phyloP scores from a whole-genome alignment of 768 basidiomycete genomes.

The Trametes cingulata region DNA sequence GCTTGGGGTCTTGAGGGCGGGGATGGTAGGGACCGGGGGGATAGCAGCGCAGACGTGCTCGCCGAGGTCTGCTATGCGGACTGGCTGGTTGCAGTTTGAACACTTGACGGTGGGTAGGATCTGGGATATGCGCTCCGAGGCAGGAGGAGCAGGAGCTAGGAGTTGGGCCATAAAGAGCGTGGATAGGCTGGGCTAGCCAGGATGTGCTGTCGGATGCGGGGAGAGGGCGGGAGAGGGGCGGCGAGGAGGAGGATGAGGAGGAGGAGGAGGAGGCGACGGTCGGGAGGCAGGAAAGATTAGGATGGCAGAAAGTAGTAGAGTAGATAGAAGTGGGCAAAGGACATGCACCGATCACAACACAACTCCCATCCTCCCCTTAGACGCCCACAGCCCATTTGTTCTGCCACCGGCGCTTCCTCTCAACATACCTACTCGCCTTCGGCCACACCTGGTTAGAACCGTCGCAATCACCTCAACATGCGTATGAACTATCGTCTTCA shows the following conservation, averaged over 20 bases:
- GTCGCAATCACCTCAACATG: neutral
- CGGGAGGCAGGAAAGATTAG: slow-evolving; percentile 9
- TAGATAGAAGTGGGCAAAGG: neutral
- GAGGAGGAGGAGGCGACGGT: slow-evolving; percentile 8
- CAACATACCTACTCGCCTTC: neutral
- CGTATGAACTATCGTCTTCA: neutral
- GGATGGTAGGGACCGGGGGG: slow-evolving; percentile 45
- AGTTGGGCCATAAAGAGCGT: slow-evolving; percentile 34
- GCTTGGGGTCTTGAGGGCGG: slow-evolving; percentile 36
- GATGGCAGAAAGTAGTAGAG: slow-evolving; percentile 3
- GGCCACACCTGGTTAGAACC: neutral
- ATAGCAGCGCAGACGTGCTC: slow-evolving; percentile 71
- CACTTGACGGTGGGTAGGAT: slow-evolving; percentile 84
- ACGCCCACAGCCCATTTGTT: slow-evolving; percentile 6
- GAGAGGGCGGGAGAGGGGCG: neutral
- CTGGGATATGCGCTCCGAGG: slow-evolving; percentile 50
- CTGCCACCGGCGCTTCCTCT: slow-evolving; percentile 8
- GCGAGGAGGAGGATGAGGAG: slow-evolving; percentile 2
- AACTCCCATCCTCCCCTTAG: neutral
- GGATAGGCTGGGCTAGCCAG: slow-evolving; percentile 13
- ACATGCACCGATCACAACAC: slow-evolving; percentile 13
- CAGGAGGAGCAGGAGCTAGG: slow-evolving; percentile 21
- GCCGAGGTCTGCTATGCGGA: slow-evolving; percentile 71
- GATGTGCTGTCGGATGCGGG: neutral
- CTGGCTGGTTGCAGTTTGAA: slow-evolving; percentile 69